Percentiles rank a stretch among this genome's conserved stretches.
Evolutionary conservation across 164 flowering plant genomes (phyloP).

Genomic region (Sextonia rubra): DNA sequence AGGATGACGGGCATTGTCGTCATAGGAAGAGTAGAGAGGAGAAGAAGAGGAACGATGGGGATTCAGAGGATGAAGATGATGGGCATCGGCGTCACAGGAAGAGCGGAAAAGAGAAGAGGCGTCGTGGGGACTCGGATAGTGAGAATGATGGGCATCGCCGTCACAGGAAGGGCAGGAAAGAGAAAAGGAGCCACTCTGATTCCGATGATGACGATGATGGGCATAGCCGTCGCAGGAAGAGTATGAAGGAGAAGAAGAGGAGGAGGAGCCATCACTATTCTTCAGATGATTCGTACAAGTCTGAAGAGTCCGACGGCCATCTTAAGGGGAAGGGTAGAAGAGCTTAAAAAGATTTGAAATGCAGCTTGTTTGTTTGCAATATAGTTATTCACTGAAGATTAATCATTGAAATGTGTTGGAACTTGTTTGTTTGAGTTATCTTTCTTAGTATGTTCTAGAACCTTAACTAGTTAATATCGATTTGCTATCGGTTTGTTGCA

Average conservation of each 20-base stretch:
- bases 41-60: conserved; percentile 37
- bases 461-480: no score
- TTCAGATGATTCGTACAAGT: conserved; percentile 52
- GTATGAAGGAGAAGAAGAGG: conserved; percentile 13
- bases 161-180: neutral
- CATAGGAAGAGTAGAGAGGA: conserved; percentile 9
- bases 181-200: neutral
- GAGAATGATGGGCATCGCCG: neutral
- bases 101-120: conserved; percentile 31
- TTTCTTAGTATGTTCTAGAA: no score
- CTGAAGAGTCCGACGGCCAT: conserved; percentile 35
- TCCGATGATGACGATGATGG: neutral
- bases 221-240: neutral
- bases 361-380: neutral
- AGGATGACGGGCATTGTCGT: conserved; percentile 2
- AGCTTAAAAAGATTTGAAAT: conserved; percentile 8
- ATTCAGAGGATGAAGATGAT: conserved; percentile 34
- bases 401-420: neutral
- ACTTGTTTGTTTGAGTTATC: neutral
- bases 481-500: no score
- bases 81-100: conserved; percentile 24
- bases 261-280: conserved; percentile 61
- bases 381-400: neutral
- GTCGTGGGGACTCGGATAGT: neutral
- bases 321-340: conserved; percentile 53